Conservation (phyloP, 2,329 filamentous ascomycete genomes). For the Talaromyces sp. region DNA sequence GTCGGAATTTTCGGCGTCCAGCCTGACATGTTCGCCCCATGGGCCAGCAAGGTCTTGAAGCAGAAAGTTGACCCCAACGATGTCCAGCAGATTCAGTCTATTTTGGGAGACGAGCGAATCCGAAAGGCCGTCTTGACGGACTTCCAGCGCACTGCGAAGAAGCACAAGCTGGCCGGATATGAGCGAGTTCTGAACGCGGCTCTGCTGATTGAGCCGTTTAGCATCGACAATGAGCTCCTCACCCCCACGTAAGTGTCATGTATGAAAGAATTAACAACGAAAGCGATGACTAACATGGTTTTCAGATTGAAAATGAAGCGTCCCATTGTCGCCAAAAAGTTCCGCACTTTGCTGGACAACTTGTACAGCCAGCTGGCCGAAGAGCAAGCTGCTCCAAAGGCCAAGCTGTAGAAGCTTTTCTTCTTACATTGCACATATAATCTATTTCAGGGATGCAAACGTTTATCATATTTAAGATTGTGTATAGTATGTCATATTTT, state of each 20-base stretch:
- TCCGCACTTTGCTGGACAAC: conserved; percentile 51
- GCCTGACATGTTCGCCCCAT: conserved; percentile 74
- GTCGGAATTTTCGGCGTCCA: conserved; percentile 86
- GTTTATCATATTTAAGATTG: neutral
- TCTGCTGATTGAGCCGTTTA: conserved; percentile 82
- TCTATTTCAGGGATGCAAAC: neutral
- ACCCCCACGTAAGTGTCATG: conserved; percentile 40
- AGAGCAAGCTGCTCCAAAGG: conserved; percentile 30
- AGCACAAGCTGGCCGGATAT: conserved; percentile 85
- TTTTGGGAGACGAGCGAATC: conserved; percentile 63
- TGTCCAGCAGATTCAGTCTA: conserved; percentile 59
- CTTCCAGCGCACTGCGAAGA: conserved; percentile 70
- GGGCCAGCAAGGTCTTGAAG: conserved; percentile 70
- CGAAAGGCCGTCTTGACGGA: conserved; percentile 69
- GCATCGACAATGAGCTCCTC: conserved; percentile 79
- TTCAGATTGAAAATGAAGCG: conserved; percentile 66
- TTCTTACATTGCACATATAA: neutral
- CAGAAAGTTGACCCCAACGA: conserved; percentile 61
- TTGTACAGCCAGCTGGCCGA: conserved; percentile 54
- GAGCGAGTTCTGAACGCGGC: conserved; percentile 72
- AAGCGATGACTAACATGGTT: neutral
- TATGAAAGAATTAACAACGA: neutral
- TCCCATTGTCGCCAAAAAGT: conserved; percentile 59
- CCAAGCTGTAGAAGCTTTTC: conserved; percentile 20
- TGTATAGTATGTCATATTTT: neutral